Evolutionary conservation across 108 stramenopile genomes (phyloP), one percentile per base, ranked within the genome.

Genomic region (Thalassiosira profunda): DNA sequence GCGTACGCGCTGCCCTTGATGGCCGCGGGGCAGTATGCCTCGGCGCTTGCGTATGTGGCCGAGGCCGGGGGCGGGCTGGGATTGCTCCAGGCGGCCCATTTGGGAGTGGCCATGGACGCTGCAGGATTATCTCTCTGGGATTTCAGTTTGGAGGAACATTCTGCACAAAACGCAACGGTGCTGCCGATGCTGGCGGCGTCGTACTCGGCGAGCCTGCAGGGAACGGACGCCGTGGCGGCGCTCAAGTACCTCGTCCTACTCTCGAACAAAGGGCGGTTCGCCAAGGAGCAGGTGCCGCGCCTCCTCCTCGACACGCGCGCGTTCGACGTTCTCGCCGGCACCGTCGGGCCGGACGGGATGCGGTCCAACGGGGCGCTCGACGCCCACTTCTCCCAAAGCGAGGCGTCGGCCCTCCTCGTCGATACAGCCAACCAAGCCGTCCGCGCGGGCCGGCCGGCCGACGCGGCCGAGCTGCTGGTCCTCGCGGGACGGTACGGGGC

Each of bases 1-100:
- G 81, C 86, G 9, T 90, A 88, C 49, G 74, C 84, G 0, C 45
- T 88, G 9, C 90, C 93, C 1, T 59, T 94, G 58, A 47, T 94
- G 49, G 72, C 74, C 12, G 61, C 88, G 17, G 90, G 90, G 58
- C 90, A 94, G 62, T 94, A 84, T 59, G 76, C 60, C n/a, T 75
- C 84, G 10, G 87, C 86, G 6, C 56, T 94, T 29, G 58, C 78
- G 9, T 86, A 87, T 46, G 67, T 94, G 20, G 86, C 85, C 18
- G 76, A 91, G 47, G 79, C 60, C 0, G 88, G 87, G 9, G 83
- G 88, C 26, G 70, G 68, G 11, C 64, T 70, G 35, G 90, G 93
- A 20, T 75, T 91, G 46, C 44, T 90, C 42, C 81, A 94, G 57
- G 91, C 94, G 12, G 64, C 84, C 40, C 90, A 91, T 66, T 26